Evolutionary conservation across 2,329 filamentous ascomycete species (phyloP).

Genomic region (Penicillium sp.): DNA sequence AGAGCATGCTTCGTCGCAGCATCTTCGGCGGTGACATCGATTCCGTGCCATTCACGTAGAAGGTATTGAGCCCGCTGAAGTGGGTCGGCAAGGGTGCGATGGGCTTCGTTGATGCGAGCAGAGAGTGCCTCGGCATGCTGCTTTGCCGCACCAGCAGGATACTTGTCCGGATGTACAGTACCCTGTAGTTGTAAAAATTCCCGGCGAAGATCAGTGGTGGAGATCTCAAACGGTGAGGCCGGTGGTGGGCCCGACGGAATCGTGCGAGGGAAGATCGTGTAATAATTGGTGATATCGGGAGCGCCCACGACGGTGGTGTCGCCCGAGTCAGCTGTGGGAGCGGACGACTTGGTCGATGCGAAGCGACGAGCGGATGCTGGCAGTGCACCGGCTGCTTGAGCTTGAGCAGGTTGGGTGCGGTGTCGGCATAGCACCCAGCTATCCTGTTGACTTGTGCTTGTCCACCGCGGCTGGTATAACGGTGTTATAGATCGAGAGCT

Average conservation of each 20-base stretch:
- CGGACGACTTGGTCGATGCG: constrained; percentile 18
- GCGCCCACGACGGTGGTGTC: constrained; percentile 14
- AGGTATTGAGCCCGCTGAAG: constrained; percentile 84
- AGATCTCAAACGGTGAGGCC: constrained; percentile 65
- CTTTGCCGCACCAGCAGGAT: constrained; percentile 43
- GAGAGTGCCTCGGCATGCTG: constrained; percentile 68
- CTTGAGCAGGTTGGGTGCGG: constrained; percentile 6
- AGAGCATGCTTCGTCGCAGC: constrained; percentile 64
- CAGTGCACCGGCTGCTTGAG: background rate
- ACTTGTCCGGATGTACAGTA: constrained; percentile 47
- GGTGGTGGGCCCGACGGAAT: constrained; percentile 75
- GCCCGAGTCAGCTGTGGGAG: constrained; percentile 3
- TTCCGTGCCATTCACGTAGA: constrained; percentile 57
- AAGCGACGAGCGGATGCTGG: constrained; percentile 8
- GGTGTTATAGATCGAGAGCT: constrained; percentile 2
- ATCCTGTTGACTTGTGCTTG: constrained; percentile 7
- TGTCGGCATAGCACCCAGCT: constrained; percentile 14
- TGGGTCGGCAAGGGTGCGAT: constrained; percentile 73
- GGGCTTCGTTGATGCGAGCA: constrained; percentile 82
- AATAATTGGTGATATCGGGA: constrained; percentile 57
- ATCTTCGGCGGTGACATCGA: constrained; percentile 69
- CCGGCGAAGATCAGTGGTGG: constrained; percentile 62
- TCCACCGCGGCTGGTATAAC: constrained; percentile 6
- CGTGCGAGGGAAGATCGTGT: constrained; percentile 79
- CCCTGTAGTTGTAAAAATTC: constrained; percentile 83